Conservation (phyloP, 306 rosid species). For the Sophora flavescens region DNA sequence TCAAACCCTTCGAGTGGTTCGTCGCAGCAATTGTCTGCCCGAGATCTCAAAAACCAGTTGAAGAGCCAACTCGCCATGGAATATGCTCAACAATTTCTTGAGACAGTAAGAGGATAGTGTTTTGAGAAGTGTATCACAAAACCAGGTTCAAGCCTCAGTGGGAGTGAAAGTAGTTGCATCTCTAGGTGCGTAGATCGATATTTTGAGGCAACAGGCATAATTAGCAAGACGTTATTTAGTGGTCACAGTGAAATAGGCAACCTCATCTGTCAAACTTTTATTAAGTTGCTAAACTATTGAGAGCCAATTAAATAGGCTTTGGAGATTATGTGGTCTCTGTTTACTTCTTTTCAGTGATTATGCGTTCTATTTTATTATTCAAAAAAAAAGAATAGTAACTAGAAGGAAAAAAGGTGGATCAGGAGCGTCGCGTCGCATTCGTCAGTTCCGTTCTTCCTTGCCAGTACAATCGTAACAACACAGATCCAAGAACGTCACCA, state of each 20-base stretch:
- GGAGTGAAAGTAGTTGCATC: constrained; percentile 90
- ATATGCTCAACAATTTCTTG: too few species aligned
- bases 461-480: too few species aligned
- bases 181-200: constrained; percentile 96
- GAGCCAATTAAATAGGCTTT: constrained; percentile 25
- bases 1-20: too few species aligned
- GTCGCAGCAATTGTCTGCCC: too few species aligned
- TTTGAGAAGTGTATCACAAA: constrained; percentile 91
- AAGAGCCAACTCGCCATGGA: too few species aligned
- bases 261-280: neutral
- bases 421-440: too few species aligned
- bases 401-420: too few species aligned
- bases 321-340: constrained; percentile 26
- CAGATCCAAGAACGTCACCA: too few species aligned
- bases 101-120: constrained; percentile 90
- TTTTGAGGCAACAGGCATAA: constrained; percentile 92
- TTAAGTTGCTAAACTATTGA: constrained; percentile 24
- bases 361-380: constrained; percentile 20
- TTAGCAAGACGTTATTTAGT: constrained; percentile 77
- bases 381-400: too few species aligned
- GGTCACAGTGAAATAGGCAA: constrained; percentile 50
- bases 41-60: too few species aligned
- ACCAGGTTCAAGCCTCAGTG: constrained; percentile 91
- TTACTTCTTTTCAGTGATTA: neutral
- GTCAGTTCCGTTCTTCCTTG: too few species aligned